phyloP scores from a whole-genome alignment of 305 asterid species.

The Salvia sclarea region DNA sequence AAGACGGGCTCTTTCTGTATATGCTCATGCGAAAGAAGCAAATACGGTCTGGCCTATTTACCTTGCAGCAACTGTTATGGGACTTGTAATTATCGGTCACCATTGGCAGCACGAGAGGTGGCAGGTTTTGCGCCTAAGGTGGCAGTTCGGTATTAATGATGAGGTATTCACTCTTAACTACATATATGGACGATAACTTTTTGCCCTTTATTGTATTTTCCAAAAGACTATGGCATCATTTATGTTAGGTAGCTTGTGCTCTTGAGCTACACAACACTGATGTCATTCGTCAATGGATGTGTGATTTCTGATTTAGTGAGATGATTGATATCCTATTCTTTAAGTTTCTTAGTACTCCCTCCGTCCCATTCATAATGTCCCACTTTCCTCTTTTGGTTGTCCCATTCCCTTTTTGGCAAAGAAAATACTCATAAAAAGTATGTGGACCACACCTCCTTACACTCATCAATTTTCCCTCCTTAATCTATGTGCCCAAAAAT shows the following conservation, averaged over 20 bases:
- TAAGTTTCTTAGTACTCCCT: neutral
- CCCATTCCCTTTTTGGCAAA: no score
- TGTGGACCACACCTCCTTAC: no score
- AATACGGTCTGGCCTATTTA: slow-evolving; percentile 80
- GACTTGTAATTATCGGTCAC: slow-evolving; percentile 81
- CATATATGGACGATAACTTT: neutral
- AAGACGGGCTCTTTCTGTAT: slow-evolving; percentile 61
- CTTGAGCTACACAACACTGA: neutral
- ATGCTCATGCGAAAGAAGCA: slow-evolving; percentile 76
- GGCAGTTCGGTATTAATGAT: slow-evolving; percentile 47
- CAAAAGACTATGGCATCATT: neutral
- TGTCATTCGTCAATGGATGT: neutral
- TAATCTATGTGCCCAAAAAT: no score
- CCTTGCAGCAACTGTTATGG: slow-evolving; percentile 84
- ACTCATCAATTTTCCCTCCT: no score
- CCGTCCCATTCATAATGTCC: no score
- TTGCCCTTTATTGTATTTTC: neutral
- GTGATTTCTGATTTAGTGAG: neutral
- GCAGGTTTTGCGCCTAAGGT: slow-evolving; percentile 65
- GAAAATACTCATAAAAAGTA: no score
- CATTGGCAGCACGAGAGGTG: slow-evolving; percentile 83
- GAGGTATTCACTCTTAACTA: slow-evolving; percentile 49
- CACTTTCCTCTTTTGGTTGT: no score
- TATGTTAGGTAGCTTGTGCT: neutral
- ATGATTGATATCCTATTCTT: neutral